Base-by-base conservation (phyloP, 2,329 filamentous ascomycete genomes). In the Talaromyces sp. region DNA sequence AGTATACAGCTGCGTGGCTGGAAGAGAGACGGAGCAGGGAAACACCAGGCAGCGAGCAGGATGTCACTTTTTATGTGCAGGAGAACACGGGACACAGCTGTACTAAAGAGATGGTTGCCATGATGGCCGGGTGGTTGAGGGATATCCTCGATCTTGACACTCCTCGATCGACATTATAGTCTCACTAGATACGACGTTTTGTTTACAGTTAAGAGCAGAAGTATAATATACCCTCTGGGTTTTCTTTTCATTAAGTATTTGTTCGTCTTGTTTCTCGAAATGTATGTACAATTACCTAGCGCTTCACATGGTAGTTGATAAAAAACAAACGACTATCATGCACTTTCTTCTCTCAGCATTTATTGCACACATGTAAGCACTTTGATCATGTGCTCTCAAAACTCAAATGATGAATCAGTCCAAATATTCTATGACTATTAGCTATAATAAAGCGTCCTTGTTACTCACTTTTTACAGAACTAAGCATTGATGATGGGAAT, bases 401-500 rank as follows among this genome's bases (percentile, higher is more conserved):
- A 6, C 2, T 35, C 26, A 26, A 26, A 26, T 26, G 26, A 3
- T 38, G 6, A 8, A 38, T n/a, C 17, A 38, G 14, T n/a, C 35
- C 6, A n/a, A n/a, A 38, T 38, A 35, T 17, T 14, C 14, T 35
- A 35, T 6, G 32, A 35, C 32, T 35, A 12, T 32, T 10, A 32
- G 21, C 19, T 48, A 48, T 50, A n/a, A 50, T 50, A 26, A 46
- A 50, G 43, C 2, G 14, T 24, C 43, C 14, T 29, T 29, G 7
- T 24, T 52, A 29, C 24, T 27, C 4, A 31, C 12, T 29, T n/a
- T 52, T 11, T 52, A 52, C 26, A 31, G 31, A 11, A 21, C 21
- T 55, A 61, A 48, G 59, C 59, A 46, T 58, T 73, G 63, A 70
- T 68, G 10, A 74, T 70, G 6, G 72, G 72, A 21, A 75, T 55